Evolutionary conservation across 768 basidiomycete species (phyloP), one percentile per base, ranked within the genome.

Genomic region (Lentinula edodes): DNA sequence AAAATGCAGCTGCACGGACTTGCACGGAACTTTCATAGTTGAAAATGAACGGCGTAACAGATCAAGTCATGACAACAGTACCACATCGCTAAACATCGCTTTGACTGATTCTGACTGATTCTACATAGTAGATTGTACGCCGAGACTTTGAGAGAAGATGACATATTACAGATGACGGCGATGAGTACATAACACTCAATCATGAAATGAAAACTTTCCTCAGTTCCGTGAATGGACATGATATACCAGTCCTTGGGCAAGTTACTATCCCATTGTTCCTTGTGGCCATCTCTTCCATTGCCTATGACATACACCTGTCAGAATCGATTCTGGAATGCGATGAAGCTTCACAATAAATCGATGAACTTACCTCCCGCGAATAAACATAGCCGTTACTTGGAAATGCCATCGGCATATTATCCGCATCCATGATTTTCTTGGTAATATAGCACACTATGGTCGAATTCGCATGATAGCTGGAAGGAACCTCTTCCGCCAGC

Each of bases 361-460:
- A 60, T 9, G 28, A 34, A 75, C 86, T 61, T 67, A 91, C 95
- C 82, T 95, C 91, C 73, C 84, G 78, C n/a, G 93, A 95, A 72
- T 98, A 98, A 42, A 98, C 95, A 67, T 89, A 81, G 16, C 96
- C 95, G 64, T 92, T 86, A 42, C 46, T 23, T 2, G 94, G 90
- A 66, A 97, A 92, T 12, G 87, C 89, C 87, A 97, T 83, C 0
- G 95, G 93, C 80, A 89, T 87, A 67, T 95, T 95, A 70, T 94
- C 87, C 65, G 87, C 95, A 67, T 97, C 91, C 89, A 98, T 96
- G 60, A 98, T 95, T 71, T 88, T 87, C 28, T 96, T 95, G 64
- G 84, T 93, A 68, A 98, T 82, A 57, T 86, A 76, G 70, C 97
- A 98, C 15, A 98, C 95, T 59, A 99, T 92, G 0, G 93, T 96